These are phyloP conservation scores for Vigna angularis DNA, from an alignment of 306 rosid species.

Conservation along the genomic window DNA sequence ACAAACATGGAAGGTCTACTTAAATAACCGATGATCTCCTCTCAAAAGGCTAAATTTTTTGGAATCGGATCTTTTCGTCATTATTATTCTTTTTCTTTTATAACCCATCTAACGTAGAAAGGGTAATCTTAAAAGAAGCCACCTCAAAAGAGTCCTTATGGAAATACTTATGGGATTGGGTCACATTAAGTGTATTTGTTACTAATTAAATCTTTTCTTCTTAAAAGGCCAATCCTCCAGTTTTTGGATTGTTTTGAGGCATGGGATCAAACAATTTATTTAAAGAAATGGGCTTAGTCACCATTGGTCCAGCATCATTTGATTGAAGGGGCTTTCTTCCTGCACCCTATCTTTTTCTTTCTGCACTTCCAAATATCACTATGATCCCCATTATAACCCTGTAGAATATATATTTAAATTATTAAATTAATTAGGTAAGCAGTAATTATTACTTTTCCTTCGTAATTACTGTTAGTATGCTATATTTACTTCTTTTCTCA, in stretches of 20 bases:
- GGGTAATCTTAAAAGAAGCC: not conserved
- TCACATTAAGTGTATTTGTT: not conserved
- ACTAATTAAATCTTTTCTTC: not conserved
- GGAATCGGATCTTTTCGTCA: constrained; percentile 10
- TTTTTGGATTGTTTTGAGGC: not conserved
- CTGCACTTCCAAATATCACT: too few species aligned
- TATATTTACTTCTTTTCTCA: too few species aligned
- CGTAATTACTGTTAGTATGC: too few species aligned
- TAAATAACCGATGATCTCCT: not conserved
- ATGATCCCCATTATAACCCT: too few species aligned
- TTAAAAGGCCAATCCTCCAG: not conserved
- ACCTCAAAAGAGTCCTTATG: not conserved
- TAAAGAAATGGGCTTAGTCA: not conserved
- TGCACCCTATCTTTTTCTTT: too few species aligned
- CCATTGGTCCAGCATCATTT: not conserved
- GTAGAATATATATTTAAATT: too few species aligned
- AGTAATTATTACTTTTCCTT: too few species aligned
- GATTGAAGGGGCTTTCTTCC: too few species aligned
- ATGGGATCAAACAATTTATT: not conserved
- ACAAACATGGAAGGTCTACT: not conserved
- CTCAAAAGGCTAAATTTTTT: not conserved
- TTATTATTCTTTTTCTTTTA: not conserved
- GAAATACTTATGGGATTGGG: constrained; percentile 14
- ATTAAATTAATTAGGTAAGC: too few species aligned
- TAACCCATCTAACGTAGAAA: not conserved